These are phyloP conservation scores for Hura crepitans DNA, from an alignment of 441 rosid genomes.

Conservation along the genomic window DNA sequence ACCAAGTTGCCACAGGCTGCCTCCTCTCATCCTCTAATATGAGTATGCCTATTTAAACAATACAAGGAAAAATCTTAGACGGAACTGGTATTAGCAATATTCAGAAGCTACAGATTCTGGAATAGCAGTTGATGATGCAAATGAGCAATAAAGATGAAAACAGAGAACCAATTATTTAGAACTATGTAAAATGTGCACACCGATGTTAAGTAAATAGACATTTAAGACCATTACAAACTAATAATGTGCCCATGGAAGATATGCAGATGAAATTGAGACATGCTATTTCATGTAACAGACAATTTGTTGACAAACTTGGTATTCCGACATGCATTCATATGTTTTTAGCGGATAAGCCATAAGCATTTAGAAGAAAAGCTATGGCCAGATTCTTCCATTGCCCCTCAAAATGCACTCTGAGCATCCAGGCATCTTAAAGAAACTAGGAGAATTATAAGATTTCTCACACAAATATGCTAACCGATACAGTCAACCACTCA, in stretches of 20 bases:
- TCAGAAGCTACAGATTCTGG: background rate
- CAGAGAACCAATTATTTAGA: background rate
- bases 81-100: background rate
- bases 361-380: background rate
- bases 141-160: background rate
- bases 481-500: background rate
- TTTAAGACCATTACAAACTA: background rate
- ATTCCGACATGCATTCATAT: background rate
- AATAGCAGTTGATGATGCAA: constrained; percentile 1
- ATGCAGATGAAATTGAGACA: background rate
- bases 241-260: background rate
- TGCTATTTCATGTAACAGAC: background rate
- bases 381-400: background rate
- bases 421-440: background rate
- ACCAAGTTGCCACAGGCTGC: constrained; percentile 89
- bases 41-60: constrained; percentile 27
- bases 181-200: background rate
- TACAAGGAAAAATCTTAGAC: background rate
- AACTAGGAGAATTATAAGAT: background rate
- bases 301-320: background rate
- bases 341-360: no score
- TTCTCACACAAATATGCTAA: background rate
- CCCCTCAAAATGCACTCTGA: background rate
- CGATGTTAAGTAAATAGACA: background rate
- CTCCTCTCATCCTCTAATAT: constrained; percentile 71